phyloP scores from a whole-genome alignment of 2,329 filamentous ascomycete species.

The Lizonia empirigonia region DNA sequence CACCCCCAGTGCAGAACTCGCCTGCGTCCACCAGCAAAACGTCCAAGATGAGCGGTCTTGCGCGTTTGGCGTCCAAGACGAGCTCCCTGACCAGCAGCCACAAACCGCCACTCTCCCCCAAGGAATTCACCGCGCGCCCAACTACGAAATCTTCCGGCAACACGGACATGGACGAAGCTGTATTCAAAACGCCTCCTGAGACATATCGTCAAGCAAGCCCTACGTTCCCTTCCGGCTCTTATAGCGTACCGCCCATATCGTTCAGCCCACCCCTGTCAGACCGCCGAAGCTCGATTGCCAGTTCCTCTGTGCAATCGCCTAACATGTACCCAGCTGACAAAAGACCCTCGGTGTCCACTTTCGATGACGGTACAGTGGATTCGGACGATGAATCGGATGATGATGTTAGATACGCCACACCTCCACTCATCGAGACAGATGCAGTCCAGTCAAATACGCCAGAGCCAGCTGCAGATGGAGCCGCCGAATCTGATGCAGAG shows the following conservation, averaged over 20 bases:
- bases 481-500: slow-evolving; percentile 38
- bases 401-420: slow-evolving; percentile 39
- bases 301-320: slow-evolving; percentile 44
- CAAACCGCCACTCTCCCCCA: slow-evolving; percentile 42
- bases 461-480: slow-evolving; percentile 33
- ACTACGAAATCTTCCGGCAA: slow-evolving; percentile 47
- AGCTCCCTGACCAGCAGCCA: slow-evolving; percentile 39
- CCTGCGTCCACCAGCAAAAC: slow-evolving; percentile 33
- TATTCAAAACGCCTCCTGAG: slow-evolving; percentile 55
- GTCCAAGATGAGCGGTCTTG: slow-evolving; percentile 41
- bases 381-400: slow-evolving; percentile 43
- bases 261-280: slow-evolving; percentile 41
- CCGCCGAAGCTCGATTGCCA: slow-evolving; percentile 40
- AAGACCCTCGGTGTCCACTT: slow-evolving; percentile 43
- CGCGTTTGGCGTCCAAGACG: slow-evolving; percentile 45
- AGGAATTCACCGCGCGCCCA: slow-evolving; percentile 34
- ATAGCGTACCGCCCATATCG: slow-evolving; percentile 40
- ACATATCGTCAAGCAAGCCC: slow-evolving; percentile 47
- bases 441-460: slow-evolving; percentile 31
- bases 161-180: slow-evolving; percentile 48
- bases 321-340: slow-evolving; percentile 41
- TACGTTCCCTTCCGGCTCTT: slow-evolving; percentile 35
- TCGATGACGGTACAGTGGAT: slow-evolving; percentile 34
- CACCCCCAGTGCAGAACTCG: slow-evolving; percentile 30
- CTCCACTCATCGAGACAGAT: slow-evolving; percentile 36